Percentiles rank a stretch among this genome's conserved stretches.
Conservation (phyloP, 2,329 filamentous ascomycete genomes). For the Neospermospora avenae region DNA sequence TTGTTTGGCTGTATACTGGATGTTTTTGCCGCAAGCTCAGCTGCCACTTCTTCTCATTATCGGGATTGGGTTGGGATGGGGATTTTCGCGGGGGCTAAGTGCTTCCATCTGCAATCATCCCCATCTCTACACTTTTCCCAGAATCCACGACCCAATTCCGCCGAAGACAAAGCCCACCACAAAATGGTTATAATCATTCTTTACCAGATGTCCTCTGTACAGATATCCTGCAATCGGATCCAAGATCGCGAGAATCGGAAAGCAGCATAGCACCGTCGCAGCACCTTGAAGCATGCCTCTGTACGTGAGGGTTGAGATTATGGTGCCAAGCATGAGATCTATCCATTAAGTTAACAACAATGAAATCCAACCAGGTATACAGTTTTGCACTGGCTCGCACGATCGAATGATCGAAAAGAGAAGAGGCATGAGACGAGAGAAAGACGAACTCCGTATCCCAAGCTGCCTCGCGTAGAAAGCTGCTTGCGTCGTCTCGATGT, state of each 20-base stretch:
- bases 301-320: neutral
- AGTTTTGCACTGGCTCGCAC: no score
- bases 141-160: neutral
- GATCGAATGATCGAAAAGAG: no score
- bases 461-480: neutral
- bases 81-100: no score
- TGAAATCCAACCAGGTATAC: no score
- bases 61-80: no score
- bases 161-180: neutral
- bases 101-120: neutral
- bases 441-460: neutral
- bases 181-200: neutral
- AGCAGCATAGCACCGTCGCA: neutral
- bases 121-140: neutral
- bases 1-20: neutral
- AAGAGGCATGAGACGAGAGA: no score
- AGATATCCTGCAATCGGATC: neutral
- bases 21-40: no score
- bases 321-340: neutral
- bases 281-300: neutral
- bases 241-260: neutral
- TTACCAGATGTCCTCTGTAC: neutral
- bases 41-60: no score
- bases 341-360: no score
- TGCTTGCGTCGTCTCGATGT: neutral